Percentiles rank a stretch among this genome's conserved stretches.
Evolutionary conservation across 108 stramenopile species (phyloP).

Genomic region (Nitzschia palea): DNA sequence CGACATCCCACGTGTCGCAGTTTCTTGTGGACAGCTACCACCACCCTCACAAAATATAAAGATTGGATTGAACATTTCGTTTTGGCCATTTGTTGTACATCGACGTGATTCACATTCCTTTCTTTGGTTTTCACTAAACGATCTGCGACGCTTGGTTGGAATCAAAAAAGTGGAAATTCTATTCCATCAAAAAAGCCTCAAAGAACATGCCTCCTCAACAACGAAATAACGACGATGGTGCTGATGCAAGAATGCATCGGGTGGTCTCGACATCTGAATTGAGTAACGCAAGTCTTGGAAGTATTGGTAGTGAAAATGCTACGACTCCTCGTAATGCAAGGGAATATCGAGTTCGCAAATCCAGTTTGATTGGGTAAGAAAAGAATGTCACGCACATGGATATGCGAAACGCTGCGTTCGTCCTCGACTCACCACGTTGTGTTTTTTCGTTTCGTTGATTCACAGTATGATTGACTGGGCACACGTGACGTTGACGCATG

Average conservation of each 20-base stretch:
- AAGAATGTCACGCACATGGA: not conserved
- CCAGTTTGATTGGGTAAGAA: conserved; percentile 64
- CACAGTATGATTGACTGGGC: conserved; percentile 88
- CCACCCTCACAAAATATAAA: no score
- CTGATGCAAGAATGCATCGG: conserved; percentile 19
- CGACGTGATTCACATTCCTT: no score
- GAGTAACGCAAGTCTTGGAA: conserved; percentile 22
- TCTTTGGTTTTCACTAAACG: no score
- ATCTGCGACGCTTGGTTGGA: no score
- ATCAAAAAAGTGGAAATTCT: not conserved
- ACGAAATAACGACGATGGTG: conserved; percentile 5
- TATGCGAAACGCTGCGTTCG: not conserved
- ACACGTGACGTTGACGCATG: conserved; percentile 79
- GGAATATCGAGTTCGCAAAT: conserved; percentile 53
- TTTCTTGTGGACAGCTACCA: no score
- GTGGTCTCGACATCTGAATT: conserved; percentile 33
- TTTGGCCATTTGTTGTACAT: no score
- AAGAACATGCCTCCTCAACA: conserved; percentile 36
- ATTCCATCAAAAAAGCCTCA: not conserved
- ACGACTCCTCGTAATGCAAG: conserved; percentile 12
- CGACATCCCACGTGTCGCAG: no score
- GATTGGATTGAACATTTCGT: no score
- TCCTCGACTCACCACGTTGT: not conserved
- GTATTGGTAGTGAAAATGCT: conserved; percentile 8
- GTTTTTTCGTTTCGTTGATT: not conserved